phyloP scores from a whole-genome alignment of 495 filamentous ascomycete genomes.

The Podospora appendiculata region DNA sequence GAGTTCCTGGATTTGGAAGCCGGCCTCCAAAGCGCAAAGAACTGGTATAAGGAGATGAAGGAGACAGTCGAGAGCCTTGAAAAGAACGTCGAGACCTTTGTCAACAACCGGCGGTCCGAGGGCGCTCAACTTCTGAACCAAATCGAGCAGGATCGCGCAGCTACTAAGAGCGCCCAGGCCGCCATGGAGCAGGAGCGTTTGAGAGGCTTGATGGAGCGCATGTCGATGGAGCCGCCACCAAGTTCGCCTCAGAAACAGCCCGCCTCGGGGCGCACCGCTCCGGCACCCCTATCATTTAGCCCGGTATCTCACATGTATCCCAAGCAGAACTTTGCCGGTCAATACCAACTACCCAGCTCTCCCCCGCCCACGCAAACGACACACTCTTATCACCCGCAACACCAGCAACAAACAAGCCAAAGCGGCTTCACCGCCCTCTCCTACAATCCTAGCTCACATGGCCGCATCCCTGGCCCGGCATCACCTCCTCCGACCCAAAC shows the following conservation, averaged over 20 bases:
- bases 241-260: conserved; percentile 37
- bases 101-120: conserved; percentile 87
- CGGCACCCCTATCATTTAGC: conserved; percentile 32
- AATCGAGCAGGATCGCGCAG: conserved; percentile 73
- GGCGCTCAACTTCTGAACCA: conserved; percentile 80
- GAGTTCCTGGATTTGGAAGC: conserved; percentile 86
- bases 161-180: conserved; percentile 62
- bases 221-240: conserved; percentile 63
- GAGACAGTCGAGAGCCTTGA: conserved; percentile 91
- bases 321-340: conserved; percentile 36
- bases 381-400: conserved; percentile 27
- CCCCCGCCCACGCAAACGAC: conserved; percentile 41
- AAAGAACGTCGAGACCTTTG: conserved; percentile 95
- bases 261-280: conserved; percentile 39
- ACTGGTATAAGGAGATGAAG: conserved; percentile 92
- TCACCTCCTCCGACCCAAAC: conserved; percentile 41
- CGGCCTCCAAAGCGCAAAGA: conserved; percentile 76
- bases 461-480: conserved; percentile 40
- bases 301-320: conserved; percentile 35
- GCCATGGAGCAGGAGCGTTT: conserved; percentile 81
- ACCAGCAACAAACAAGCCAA: conserved; percentile 17
- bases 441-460: conserved; percentile 42
- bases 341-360: conserved; percentile 45
- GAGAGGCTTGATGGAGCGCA: conserved; percentile 86
- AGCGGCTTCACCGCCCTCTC: conserved; percentile 9